Conservation (phyloP, 2,329 filamentous ascomycete species). For the Arachnomyces sp. region DNA sequence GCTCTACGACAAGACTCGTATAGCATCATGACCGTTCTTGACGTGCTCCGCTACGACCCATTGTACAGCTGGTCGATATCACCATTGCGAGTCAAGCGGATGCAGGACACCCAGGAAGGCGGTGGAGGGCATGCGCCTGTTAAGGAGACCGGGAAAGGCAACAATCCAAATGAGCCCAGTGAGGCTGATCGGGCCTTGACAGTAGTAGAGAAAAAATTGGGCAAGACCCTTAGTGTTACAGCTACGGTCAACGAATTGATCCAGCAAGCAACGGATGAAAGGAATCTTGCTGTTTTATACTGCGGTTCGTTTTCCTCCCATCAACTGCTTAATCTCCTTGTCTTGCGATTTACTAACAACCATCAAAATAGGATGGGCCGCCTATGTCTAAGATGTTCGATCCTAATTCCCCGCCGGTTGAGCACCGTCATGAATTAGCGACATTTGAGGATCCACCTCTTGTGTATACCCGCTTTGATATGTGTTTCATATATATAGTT, state of each 20-base stretch:
- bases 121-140: slow-evolving; percentile 30
- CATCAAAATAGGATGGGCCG: slow-evolving; percentile 40
- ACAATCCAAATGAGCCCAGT: slow-evolving; percentile 52
- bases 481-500: no score
- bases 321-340: slow-evolving; percentile 4
- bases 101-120: slow-evolving; percentile 52
- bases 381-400: slow-evolving; percentile 43
- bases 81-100: slow-evolving; percentile 56
- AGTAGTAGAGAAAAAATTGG: slow-evolving; percentile 91
- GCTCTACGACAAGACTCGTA: slow-evolving; percentile 91
- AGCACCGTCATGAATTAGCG: not conserved
- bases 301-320: slow-evolving; percentile 49
- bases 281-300: slow-evolving; percentile 85
- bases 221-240: slow-evolving; percentile 85
- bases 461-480: no score
- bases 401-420: not conserved
- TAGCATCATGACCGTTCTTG: slow-evolving; percentile 96
- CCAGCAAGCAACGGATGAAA: slow-evolving; percentile 88
- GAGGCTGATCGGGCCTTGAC: slow-evolving; percentile 89
- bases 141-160: slow-evolving; percentile 25
- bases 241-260: slow-evolving; percentile 97
- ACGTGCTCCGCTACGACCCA: slow-evolving; percentile 96
- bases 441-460: not conserved
- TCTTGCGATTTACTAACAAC: slow-evolving; percentile 1
- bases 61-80: slow-evolving; percentile 93